Base-by-base conservation (phyloP, 495 filamentous ascomycete genomes). In the Daldinia childiae region DNA sequence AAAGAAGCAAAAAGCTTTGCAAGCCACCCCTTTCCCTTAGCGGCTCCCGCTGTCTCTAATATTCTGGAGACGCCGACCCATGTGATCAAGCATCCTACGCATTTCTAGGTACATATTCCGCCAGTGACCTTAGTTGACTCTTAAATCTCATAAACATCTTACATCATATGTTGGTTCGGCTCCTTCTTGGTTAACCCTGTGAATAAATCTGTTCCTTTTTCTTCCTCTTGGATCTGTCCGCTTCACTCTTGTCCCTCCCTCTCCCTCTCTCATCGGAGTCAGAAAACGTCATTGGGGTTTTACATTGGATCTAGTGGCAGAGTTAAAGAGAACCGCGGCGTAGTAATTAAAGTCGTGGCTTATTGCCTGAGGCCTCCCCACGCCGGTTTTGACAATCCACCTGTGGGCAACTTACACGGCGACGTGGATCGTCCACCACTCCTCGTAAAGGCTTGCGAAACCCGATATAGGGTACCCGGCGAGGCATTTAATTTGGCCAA, bases 51-150 rank as follows among this genome's bases (percentile, higher is more conserved):
- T 72, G 69, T 72, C 64, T 72, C 60, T 68, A 54, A 68, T 72
- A 72, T 72, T 68, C 69, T 72, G 69, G 69, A 66, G 71, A 73
- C 62, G 58, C 62, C 65, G 56, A 29, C 60, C 71, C 71, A 69
- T 69, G 71, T 73, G 71, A 69, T 69, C 61, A 58, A 58, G 62
- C 57, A 69, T 73, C 55, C 64, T 64, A 59, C 30, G 38, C 58
- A 62, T 57, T 65, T 38, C 48, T 62, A 61, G 30, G 59, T 66
- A 62, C 61, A 64, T 65, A 61, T 60, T 69, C 55, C 65, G 62
- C 54, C 65, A 32, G 60, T 68, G 69, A 68, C 71, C 59, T 73
- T 68, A 73, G 65, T 66, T 55, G 51, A 62, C 34, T 73, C 30
- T 59, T 58, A 55, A 62, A 63, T 72, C 51, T 68, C 66, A 73